These are phyloP conservation scores for Prunus yedoensis DNA, from an alignment of 331 rosid species.

Conservation along the genomic window DNA sequence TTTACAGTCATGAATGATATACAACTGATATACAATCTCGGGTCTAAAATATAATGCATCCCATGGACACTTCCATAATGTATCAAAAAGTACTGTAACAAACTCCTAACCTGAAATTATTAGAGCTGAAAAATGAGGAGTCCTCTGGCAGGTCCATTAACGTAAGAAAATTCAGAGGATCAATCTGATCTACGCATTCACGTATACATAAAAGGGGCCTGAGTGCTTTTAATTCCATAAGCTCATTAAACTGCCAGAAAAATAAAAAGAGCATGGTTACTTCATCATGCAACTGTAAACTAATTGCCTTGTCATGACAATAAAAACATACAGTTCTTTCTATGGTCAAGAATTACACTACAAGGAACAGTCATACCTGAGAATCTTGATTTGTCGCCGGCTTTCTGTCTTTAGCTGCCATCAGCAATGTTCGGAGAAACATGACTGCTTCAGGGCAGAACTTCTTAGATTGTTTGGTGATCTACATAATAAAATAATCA, in stretches of 20 bases:
- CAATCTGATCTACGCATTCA: slow-evolving; percentile 40
- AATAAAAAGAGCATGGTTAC: slow-evolving; percentile 25
- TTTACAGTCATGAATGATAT: neutral
- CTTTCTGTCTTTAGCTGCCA: slow-evolving; percentile 51
- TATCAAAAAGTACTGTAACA: neutral
- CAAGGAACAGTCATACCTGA: slow-evolving; percentile 50
- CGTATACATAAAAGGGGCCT: slow-evolving; percentile 49
- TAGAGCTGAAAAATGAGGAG: slow-evolving; percentile 50
- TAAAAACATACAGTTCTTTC: neutral
- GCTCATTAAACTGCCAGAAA: slow-evolving; percentile 56
- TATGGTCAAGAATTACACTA: neutral
- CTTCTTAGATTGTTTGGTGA: slow-evolving; percentile 69
- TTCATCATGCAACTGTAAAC: slow-evolving; percentile 16
- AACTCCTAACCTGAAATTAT: slow-evolving; percentile 62
- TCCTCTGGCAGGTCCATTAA: slow-evolving; percentile 66
- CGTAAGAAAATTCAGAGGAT: slow-evolving; percentile 58
- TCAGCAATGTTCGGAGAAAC: slow-evolving; percentile 59
- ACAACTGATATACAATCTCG: too few relatives aligned
- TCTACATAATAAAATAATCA: slow-evolving; percentile 44
- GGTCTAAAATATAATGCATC: neutral
- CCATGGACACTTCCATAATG: neutral
- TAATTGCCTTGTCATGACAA: neutral
- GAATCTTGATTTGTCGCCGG: slow-evolving; percentile 40
- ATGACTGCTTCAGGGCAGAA: slow-evolving; percentile 81
- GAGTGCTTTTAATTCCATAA: slow-evolving; percentile 55